These are phyloP conservation scores for Lathyrus tuberosus DNA, from an alignment of 306 rosid species.

Conservation along the genomic window DNA sequence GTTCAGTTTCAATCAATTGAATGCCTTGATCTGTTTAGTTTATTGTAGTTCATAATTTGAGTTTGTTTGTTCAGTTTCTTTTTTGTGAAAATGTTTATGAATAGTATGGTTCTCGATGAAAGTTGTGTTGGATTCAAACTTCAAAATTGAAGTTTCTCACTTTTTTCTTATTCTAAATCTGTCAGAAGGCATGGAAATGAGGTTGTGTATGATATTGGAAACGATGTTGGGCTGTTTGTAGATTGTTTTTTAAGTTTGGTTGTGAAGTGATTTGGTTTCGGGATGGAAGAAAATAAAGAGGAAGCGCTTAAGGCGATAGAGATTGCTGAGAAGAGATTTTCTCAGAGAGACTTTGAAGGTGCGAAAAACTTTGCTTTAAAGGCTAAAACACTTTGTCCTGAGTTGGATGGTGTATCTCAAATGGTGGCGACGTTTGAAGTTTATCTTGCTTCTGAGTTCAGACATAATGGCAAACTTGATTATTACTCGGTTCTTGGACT, in stretches of 20 bases:
- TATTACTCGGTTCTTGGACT: constrained; percentile 86
- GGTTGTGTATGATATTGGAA: constrained; percentile 25
- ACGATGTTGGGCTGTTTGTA: constrained; percentile 49
- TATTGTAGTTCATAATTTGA: constrained; percentile 2
- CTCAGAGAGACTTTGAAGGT: constrained; percentile 63
- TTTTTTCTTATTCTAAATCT: constrained; percentile 26
- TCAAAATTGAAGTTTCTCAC: constrained; percentile 15
- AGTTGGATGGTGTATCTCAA: constrained; percentile 83
- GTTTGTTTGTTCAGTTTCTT: background rate
- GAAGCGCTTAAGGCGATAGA: constrained; percentile 79
- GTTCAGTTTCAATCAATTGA: background rate
- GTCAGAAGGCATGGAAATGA: constrained; percentile 60
- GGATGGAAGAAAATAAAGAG: constrained; percentile 82
- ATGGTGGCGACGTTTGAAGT: constrained; percentile 94
- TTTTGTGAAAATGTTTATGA: constrained; percentile 30
- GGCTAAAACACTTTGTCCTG: constrained; percentile 78
- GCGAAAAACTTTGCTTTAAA: constrained; percentile 74
- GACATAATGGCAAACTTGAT: constrained; percentile 72
- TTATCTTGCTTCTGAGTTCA: constrained; percentile 73
- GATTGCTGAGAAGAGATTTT: constrained; percentile 84
- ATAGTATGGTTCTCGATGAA: constrained; percentile 27
- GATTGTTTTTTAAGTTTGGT: constrained; percentile 44
- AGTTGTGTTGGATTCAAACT: constrained; percentile 5
- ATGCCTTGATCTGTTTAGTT: constrained; percentile 31
- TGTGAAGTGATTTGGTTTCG: constrained; percentile 46